Evolutionary conservation across 768 basidiomycete species (phyloP).

Genomic region (Tylopilus plumbeoviolaceoides): DNA sequence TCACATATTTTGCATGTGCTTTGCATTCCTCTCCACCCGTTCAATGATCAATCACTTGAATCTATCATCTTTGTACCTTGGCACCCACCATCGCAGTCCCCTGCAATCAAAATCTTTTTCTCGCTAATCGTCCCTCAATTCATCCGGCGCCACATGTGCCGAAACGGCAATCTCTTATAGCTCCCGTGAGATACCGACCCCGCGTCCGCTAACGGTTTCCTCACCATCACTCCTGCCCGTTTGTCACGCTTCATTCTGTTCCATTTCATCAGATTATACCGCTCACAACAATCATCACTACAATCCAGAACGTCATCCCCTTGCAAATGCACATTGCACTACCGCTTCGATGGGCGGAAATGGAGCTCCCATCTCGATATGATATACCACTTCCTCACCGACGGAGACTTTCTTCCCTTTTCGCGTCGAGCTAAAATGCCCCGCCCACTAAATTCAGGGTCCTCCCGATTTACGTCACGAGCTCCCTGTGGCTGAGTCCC

Average conservation of each 20-base stretch:
- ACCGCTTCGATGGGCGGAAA: not conserved
- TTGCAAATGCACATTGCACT: too few species aligned
- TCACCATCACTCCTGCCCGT: not conserved
- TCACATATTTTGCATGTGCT: not conserved
- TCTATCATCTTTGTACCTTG: not conserved
- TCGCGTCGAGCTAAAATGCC: not conserved
- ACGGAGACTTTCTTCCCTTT: slow-evolving; percentile 3
- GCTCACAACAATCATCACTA: not conserved
- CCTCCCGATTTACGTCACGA: slow-evolving; percentile 4
- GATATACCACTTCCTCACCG: not conserved
- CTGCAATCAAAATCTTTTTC: not conserved
- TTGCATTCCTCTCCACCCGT: slow-evolving; percentile 8
- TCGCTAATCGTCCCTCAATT: not conserved
- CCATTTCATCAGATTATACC: not conserved
- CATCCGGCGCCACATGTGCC: slow-evolving; percentile 7
- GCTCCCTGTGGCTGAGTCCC: slow-evolving; percentile 9
- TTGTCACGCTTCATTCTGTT: slow-evolving; percentile 5
- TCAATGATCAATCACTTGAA: too few species aligned
- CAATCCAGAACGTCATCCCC: not conserved
- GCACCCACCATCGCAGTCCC: not conserved
- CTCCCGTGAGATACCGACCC: slow-evolving; percentile 7
- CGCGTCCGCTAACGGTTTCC: not conserved
- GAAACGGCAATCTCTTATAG: slow-evolving; percentile 2
- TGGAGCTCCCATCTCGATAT: too few species aligned
- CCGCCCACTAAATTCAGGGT: not conserved